Conservation (phyloP, 2,329 filamentous ascomycete genomes). For the Ophiostoma sp. region DNA sequence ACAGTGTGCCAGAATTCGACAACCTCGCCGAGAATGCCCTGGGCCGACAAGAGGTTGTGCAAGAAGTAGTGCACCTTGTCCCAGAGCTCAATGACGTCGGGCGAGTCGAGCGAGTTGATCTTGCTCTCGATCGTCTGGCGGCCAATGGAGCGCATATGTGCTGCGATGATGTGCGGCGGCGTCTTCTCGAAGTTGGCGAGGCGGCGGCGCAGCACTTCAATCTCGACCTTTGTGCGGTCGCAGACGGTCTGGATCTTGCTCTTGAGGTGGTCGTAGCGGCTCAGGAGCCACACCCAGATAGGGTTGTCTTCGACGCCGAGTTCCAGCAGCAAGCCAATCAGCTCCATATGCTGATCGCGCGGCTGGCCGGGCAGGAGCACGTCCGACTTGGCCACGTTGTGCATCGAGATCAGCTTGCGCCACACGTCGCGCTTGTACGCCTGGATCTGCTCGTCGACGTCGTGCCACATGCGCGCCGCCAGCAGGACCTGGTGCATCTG, state of each 20-base stretch:
- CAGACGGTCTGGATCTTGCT: conserved; percentile 73
- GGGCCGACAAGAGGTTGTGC: conserved; percentile 65
- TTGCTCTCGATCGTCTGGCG: conserved; percentile 59
- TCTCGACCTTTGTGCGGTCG: conserved; percentile 83
- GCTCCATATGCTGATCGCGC: conserved; percentile 82
- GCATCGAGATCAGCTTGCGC: conserved; percentile 68
- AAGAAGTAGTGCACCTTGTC: conserved; percentile 77
- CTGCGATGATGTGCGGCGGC: conserved; percentile 61
- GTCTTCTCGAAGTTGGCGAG: conserved; percentile 66
- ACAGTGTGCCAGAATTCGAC: conserved; percentile 92
- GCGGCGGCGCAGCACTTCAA: conserved; percentile 80
- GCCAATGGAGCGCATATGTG: conserved; percentile 68
- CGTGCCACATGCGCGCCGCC: conserved; percentile 90
- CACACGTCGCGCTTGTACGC: conserved; percentile 85
- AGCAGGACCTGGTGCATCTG: conserved; percentile 83
- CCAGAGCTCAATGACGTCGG: conserved; percentile 85
- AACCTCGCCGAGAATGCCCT: conserved; percentile 81
- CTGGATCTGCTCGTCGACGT: conserved; percentile 82
- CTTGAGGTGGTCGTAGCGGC: conserved; percentile 83
- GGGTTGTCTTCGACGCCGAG: conserved; percentile 93
- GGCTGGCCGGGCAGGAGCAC: neutral
- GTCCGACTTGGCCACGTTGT: conserved; percentile 43
- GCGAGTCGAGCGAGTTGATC: conserved; percentile 63
- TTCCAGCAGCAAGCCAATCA: conserved; percentile 85
- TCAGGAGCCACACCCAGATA: conserved; percentile 92